phyloP scores from a whole-genome alignment of 1,284 basidiomycete genomes.

The Puccinia horiana region DNA sequence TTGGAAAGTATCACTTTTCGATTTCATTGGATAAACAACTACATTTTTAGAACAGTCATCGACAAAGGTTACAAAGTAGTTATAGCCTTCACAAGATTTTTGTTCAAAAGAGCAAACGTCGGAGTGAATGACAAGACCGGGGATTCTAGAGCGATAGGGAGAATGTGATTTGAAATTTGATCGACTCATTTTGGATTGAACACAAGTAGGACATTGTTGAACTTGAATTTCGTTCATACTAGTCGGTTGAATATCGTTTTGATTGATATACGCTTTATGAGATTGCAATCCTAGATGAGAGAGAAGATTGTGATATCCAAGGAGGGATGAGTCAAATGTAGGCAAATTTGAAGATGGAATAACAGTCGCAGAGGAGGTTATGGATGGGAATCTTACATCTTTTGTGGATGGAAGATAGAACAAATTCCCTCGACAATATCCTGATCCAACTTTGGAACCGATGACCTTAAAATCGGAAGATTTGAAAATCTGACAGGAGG shows the following conservation, averaged over 20 bases:
- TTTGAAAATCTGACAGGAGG: background rate
- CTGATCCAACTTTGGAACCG: background rate
- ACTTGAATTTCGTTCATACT: slow-evolving; percentile 23
- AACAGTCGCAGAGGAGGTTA: background rate
- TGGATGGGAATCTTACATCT: no score
- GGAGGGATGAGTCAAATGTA: background rate
- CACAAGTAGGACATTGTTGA: slow-evolving; percentile 1
- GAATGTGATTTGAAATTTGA: background rate
- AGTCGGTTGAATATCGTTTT: background rate
- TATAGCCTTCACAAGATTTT: background rate
- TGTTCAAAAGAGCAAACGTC: no score
- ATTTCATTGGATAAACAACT: background rate
- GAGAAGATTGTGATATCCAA: background rate
- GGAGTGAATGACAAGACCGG: slow-evolving; percentile 6
- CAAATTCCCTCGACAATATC: background rate
- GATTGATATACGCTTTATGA: background rate
- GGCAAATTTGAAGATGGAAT: no score
- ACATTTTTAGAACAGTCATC: background rate
- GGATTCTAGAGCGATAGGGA: background rate
- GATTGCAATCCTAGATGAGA: background rate
- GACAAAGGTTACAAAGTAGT: background rate
- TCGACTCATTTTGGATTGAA: slow-evolving; percentile 9
- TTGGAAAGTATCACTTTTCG: no score
- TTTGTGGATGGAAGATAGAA: background rate
- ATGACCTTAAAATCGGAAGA: background rate